A percentile compares a stretch with the other conserved stretches of the same genome.
Evolutionary conservation across 2,329 filamentous ascomycete species (phyloP).

Genomic region (Myriosclerotinia scirpicola): DNA sequence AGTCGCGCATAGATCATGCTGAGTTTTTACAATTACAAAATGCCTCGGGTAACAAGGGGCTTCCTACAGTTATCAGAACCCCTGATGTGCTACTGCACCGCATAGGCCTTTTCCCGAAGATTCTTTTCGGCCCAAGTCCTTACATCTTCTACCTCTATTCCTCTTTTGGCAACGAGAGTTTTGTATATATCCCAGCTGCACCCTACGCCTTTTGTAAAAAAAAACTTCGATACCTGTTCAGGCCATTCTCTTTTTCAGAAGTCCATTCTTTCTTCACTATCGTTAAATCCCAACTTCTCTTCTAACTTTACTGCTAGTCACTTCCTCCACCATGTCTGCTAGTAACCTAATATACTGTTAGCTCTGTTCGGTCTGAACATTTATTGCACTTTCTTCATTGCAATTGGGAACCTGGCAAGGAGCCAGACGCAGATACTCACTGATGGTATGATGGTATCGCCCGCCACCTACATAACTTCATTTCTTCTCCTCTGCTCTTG

Average conservation of each 20-base stretch:
- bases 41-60: too few relatives aligned
- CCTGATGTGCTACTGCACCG: too few relatives aligned
- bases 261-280: slow-evolving; percentile 48
- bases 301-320: slow-evolving; percentile 46
- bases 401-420: not conserved
- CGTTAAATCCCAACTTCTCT: slow-evolving; percentile 32
- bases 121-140: not conserved
- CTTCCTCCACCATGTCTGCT: slow-evolving; percentile 52
- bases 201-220: slow-evolving; percentile 59
- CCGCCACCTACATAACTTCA: slow-evolving; percentile 56
- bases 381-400: not conserved
- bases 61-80: not conserved
- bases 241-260: slow-evolving; percentile 45
- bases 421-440: slow-evolving; percentile 24
- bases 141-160: slow-evolving; percentile 45
- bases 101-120: not conserved
- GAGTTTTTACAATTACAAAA: not conserved
- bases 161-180: slow-evolving; percentile 54
- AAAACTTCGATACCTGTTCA: slow-evolving; percentile 61
- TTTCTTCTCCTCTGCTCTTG: slow-evolving; percentile 41
- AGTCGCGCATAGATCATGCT: not conserved
- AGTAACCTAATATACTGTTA: slow-evolving; percentile 48
- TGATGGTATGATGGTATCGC: slow-evolving; percentile 63
- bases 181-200: slow-evolving; percentile 56
- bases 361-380: not conserved